phyloP scores from a whole-genome alignment of 2,329 filamentous ascomycete genomes.

The Hypoxylon rubiginosum region DNA sequence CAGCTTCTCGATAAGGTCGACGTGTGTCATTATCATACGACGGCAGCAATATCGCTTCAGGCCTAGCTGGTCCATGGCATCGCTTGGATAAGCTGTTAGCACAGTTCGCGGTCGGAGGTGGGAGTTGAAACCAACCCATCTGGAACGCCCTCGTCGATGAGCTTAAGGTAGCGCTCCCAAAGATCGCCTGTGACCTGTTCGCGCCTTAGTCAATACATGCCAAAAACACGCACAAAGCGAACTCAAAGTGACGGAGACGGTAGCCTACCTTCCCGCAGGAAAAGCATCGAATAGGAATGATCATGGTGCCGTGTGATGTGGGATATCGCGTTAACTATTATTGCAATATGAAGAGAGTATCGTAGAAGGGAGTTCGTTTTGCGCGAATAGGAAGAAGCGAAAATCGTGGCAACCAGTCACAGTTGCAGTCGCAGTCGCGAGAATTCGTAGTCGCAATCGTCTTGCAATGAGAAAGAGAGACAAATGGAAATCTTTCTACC shows the following conservation, averaged over 20 bases:
- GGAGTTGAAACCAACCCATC: conserved; percentile 73
- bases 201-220: conserved; percentile 22
- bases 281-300: conserved; percentile 98
- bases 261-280: conserved; percentile 92
- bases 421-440: background rate
- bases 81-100: conserved; percentile 67
- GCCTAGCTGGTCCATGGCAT: conserved; percentile 95
- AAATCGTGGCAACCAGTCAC: background rate
- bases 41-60: conserved; percentile 98
- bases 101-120: background rate
- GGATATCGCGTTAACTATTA: conserved; percentile 2
- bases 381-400: conserved; percentile 33
- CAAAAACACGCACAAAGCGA: conserved; percentile 30
- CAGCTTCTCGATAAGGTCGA: conserved; percentile 98
- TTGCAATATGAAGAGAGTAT: conserved; percentile 20
- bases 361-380: conserved; percentile 10
- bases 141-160: conserved; percentile 82
- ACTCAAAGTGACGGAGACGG: conserved; percentile 4
- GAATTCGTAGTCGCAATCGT: background rate
- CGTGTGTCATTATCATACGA: conserved; percentile 99
- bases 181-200: conserved; percentile 92
- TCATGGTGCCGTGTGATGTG: conserved; percentile 77
- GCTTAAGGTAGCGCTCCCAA: conserved; percentile 93
- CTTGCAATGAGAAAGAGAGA: background rate
- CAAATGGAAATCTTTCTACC: background rate